phyloP scores from a whole-genome alignment of 495 filamentous ascomycete genomes.

The Talaromyces nanjingensis region DNA sequence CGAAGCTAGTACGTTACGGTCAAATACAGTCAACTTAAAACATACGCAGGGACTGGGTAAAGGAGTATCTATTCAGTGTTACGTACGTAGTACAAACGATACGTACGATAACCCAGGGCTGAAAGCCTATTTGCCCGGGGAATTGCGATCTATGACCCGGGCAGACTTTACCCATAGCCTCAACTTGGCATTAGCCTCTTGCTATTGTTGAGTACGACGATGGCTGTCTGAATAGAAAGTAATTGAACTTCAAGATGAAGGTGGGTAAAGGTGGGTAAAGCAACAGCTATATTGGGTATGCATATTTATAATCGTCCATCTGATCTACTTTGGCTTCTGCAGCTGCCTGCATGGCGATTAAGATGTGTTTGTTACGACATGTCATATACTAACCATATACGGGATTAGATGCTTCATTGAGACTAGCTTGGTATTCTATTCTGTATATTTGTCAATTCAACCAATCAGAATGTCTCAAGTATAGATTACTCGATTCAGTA shows the following conservation, averaged over 20 bases:
- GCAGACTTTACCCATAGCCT: not conserved
- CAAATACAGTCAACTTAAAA: not conserved
- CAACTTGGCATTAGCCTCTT: not conserved
- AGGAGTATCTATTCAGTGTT: not conserved
- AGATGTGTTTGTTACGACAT: not conserved
- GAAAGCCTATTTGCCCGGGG: slow-evolving; percentile 5
- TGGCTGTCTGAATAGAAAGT: not conserved
- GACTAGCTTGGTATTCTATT: not conserved
- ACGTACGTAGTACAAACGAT: not conserved
- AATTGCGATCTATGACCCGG: not conserved
- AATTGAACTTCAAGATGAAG: not conserved
- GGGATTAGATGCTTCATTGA: not conserved
- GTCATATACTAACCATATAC: not conserved
- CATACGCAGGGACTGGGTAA: not conserved
- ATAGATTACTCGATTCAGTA: not conserved
- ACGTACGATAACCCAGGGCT: not conserved
- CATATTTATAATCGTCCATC: not conserved
- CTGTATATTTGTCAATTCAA: not conserved
- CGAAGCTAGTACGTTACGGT: not conserved
- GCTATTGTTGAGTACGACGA: not conserved
- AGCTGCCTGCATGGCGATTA: not conserved
- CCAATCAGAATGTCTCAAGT: not conserved
- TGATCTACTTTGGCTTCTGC: not conserved
- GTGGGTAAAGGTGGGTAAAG: not conserved
- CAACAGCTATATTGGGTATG: not conserved